Evolutionary conservation across 2,329 filamentous ascomycete genomes (phyloP), one percentile per base, ranked within the genome.

Genomic region (Emmonsiellopsis sp.): DNA sequence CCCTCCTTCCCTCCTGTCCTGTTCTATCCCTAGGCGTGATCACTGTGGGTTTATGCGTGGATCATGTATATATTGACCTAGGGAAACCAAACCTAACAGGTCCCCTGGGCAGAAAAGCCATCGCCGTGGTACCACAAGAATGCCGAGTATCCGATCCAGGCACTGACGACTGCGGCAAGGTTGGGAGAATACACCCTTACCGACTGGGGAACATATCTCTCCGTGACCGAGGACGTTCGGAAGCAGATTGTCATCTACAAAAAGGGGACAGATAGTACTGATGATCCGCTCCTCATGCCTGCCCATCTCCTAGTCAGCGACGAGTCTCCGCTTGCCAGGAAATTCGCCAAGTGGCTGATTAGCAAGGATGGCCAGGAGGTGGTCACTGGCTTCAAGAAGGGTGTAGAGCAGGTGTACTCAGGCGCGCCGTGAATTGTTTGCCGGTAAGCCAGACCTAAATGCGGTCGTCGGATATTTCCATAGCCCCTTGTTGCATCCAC

Each of bases 151-250:
- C 74, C 74, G 0, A 67, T 74, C n/a, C 69, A 76, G 54, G 74
- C 74, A 1, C 59, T 77, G 3, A 69, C 62, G 0, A 70, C 70
- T 0, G 73, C 73, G 0, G 70, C 68, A 38, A 51, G 63, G 1
- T 60, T 76, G 4, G 59, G 70, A 0, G 73, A 77, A 55, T 76
- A 77, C 55, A 76, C 73, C 0, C 61, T 77, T 44, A 76, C 73
- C 0, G 73, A 78, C 53, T 62, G 68, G 2, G 74, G 73, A 1
- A 76, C 75, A 0, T 72, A 69, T 30, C 59, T 76, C 2, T 72
- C 72, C 3, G 58, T 76, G 6, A 58, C 66, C 7, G 37, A 54
- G 4, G 60, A 61, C 2, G 55, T 75, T 9, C 59, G 63, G 6
- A 65, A 70, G 38, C 54, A 67, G 40, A 64, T 69, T 1, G 58